Conservation (phyloP, 73 alveolate genomes). For the Effrenium voratum region DNA sequence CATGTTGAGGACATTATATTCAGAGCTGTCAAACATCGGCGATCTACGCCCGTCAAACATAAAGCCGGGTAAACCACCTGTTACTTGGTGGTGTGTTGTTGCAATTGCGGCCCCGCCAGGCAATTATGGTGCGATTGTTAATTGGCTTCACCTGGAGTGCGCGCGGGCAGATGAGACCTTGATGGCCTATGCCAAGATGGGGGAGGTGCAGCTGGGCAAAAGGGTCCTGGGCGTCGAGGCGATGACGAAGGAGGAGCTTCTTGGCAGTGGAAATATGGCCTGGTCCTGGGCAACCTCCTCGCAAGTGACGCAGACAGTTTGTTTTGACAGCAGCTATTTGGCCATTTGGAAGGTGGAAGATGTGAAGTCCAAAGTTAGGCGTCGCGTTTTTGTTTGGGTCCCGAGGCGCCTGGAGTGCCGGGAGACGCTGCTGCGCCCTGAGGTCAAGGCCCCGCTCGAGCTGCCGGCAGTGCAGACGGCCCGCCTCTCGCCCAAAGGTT, state of each 20-base stretch:
- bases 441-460: background rate
- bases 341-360: background rate
- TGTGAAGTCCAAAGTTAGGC: background rate
- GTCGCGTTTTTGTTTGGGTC: background rate
- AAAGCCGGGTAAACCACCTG: too few relatives aligned
- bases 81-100: too few relatives aligned
- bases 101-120: constrained; percentile 6
- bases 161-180: constrained; percentile 24
- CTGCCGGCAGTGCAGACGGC: constrained; percentile 8
- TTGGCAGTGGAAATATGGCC: background rate
- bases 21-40: too few relatives aligned
- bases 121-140: constrained; percentile 58
- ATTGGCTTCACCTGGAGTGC: constrained; percentile 65
- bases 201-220: constrained; percentile 3
- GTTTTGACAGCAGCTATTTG: background rate
- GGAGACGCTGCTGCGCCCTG: background rate
- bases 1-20: too few relatives aligned
- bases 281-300: too few relatives aligned
- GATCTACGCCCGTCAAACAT: too few relatives aligned
- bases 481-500: too few relatives aligned
- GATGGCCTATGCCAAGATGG: constrained; percentile 52
- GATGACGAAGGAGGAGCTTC: constrained; percentile 27
- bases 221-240: constrained; percentile 38
- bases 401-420: constrained; percentile 24
- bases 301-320: background rate